Conservation (phyloP, 192 early-diverging fungal genomes). For the Paraglomus occultum region DNA sequence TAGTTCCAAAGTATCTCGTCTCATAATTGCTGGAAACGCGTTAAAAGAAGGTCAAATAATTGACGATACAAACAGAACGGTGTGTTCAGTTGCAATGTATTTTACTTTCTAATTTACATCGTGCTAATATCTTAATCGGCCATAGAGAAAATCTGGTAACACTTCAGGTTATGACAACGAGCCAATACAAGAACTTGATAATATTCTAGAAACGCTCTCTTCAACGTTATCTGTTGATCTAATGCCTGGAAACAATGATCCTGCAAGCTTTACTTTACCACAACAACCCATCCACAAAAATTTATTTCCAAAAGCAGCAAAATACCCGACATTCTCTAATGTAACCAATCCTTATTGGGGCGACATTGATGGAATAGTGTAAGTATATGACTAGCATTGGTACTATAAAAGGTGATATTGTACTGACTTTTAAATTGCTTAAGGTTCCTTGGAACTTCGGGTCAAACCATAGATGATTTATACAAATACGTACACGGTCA, state of each 20-base stretch:
- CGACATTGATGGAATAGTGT: conserved; percentile 65
- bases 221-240: conserved; percentile 65
- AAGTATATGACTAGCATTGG: conserved; percentile 21
- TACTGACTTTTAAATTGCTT: not conserved
- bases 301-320: conserved; percentile 61
- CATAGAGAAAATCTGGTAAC: conserved; percentile 54
- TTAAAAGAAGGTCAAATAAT: conserved; percentile 50
- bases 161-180: conserved; percentile 43
- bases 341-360: conserved; percentile 82
- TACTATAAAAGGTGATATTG: conserved; percentile 17
- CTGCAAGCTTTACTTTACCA: conserved; percentile 74
- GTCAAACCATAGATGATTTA: conserved; percentile 90
- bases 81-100: not conserved
- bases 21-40: conserved; percentile 78
- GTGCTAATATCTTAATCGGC: not conserved
- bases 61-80: conserved; percentile 45
- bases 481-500: conserved; percentile 59
- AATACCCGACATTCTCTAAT: conserved; percentile 61
- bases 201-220: conserved; percentile 61
- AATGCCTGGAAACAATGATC: conserved; percentile 82
- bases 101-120: not conserved
- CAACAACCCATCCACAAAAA: conserved; percentile 81
- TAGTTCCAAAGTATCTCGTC: conserved; percentile 59
- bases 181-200: conserved; percentile 60
- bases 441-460: conserved; percentile 75